Conservation (phyloP, 2,329 filamentous ascomycete species). For the Alternaria hordeiaustralica region DNA sequence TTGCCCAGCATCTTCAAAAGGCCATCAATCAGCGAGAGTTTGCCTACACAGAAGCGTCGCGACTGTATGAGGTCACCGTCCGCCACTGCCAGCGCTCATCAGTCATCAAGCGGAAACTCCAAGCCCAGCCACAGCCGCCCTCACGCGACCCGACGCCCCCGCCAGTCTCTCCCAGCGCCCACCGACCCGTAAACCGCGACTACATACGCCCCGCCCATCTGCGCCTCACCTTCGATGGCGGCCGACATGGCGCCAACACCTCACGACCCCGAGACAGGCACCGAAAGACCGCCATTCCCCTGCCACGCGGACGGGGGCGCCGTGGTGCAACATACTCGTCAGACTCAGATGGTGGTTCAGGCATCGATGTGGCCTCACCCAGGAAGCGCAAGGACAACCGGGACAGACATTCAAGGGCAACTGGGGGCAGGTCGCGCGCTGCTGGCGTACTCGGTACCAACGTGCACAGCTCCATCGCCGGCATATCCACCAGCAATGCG, state of each 20-base stretch:
- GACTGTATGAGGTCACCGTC: slow-evolving; percentile 64
- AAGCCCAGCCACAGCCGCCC: slow-evolving; percentile 65
- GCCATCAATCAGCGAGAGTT: slow-evolving; percentile 64
- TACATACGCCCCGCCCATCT: slow-evolving; percentile 36
- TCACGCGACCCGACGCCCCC: slow-evolving; percentile 66
- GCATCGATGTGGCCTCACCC: slow-evolving; percentile 23
- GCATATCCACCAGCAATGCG: slow-evolving; percentile 68
- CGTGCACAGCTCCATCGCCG: slow-evolving; percentile 60
- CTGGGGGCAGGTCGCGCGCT: slow-evolving; percentile 40
- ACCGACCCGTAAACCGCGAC: slow-evolving; percentile 29
- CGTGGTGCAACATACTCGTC: slow-evolving; percentile 22
- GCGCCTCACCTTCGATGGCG: slow-evolving; percentile 37
- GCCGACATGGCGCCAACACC: slow-evolving; percentile 26
- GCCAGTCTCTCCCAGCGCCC: slow-evolving; percentile 50
- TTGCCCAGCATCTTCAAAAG: slow-evolving; percentile 62
- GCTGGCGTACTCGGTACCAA: slow-evolving; percentile 59
- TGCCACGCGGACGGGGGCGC: slow-evolving; percentile 21
- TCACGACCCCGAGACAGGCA: slow-evolving; percentile 33
- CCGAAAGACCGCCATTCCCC: slow-evolving; percentile 21
- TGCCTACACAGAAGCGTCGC: slow-evolving; percentile 62
- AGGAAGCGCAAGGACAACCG: slow-evolving; percentile 42
- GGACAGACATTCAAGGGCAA: slow-evolving; percentile 51
- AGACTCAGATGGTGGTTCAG: slow-evolving; percentile 26
- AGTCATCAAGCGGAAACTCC: slow-evolving; percentile 67
- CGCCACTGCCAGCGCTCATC: slow-evolving; percentile 64